phyloP scores from a whole-genome alignment of 306 rosid species.

The Acacia acuminata region DNA sequence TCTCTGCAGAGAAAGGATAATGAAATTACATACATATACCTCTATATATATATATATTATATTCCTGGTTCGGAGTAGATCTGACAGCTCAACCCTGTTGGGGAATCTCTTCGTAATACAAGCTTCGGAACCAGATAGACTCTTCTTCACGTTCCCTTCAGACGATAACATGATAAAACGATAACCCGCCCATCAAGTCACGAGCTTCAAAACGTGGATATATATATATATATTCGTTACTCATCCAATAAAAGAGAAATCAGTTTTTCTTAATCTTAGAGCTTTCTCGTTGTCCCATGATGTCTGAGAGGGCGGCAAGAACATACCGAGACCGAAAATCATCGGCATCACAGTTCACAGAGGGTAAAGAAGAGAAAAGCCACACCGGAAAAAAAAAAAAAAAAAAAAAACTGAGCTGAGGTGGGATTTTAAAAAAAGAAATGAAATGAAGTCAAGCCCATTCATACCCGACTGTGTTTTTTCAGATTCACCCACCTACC shows the following conservation, averaged over 20 bases:
- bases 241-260: neutral
- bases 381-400: neutral
- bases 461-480: neutral
- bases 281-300: neutral
- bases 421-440: neutral
- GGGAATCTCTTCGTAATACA: neutral
- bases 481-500: conserved; percentile 23
- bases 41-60: too few species aligned
- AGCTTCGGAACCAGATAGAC: neutral
- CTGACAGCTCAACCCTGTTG: neutral
- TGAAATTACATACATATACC: neutral
- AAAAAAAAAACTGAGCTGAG: neutral
- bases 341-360: neutral
- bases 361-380: neutral
- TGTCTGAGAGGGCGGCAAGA: neutral
- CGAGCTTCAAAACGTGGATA: neutral
- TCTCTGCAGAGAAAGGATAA: neutral
- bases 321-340: neutral
- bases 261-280: neutral
- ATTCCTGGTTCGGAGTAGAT: neutral
- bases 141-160: neutral
- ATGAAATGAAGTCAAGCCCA: neutral
- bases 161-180: neutral
- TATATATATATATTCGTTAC: too few species aligned
- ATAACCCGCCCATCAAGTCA: neutral